Evolutionary conservation across 768 basidiomycete genomes (phyloP), one percentile per base, ranked within the genome.

Genomic region (Termitomyces sp.): DNA sequence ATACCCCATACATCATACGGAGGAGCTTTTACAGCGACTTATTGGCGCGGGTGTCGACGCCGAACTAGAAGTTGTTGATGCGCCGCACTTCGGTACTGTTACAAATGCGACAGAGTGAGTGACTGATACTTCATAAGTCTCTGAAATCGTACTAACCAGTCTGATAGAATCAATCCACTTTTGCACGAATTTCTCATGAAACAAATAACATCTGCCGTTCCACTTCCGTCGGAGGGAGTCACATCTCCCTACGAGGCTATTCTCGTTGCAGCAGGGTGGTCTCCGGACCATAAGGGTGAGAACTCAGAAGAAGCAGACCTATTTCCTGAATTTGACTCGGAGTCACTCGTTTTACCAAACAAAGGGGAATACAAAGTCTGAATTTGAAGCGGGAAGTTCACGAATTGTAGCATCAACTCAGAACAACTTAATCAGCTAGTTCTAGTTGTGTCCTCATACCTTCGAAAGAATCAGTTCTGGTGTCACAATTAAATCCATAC

Each of bases 401-500:
- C 17, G 21, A 50, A 27, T n/a, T n/a, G 23, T 50, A 39, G 9
- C 25, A 50, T 5, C 14, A 39, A 17, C 9, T 27, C 16, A 5
- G 23, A 50, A 35, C 8, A 17, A 17, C 3, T 14, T n/a, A 40
- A 28, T 50, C 25, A 39, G 28, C 25, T n/a, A 69, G 3, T 30
- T 52, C 16, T 21, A 52, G 39, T 8, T 30, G 50, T 23, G 5
- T 25, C n/a, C 56, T 45, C 34, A 5, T 47, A 34, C 41, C 16
- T 44, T 55, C 39, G 39, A 68, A 54, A 21, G 69, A 7, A 71
- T 61, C 35, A 66, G 64, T 53, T 73, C 70, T 17, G 72, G 70
- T 9, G 82, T 81, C 44, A 88, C 69, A 56, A 89, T 74, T 46
- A 76, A 67, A 66, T 89, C 83, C 71, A 89, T 72, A 61, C 76